phyloP scores from a whole-genome alignment of 2,329 filamentous ascomycete genomes.

The Cordyceps tenuipes region DNA sequence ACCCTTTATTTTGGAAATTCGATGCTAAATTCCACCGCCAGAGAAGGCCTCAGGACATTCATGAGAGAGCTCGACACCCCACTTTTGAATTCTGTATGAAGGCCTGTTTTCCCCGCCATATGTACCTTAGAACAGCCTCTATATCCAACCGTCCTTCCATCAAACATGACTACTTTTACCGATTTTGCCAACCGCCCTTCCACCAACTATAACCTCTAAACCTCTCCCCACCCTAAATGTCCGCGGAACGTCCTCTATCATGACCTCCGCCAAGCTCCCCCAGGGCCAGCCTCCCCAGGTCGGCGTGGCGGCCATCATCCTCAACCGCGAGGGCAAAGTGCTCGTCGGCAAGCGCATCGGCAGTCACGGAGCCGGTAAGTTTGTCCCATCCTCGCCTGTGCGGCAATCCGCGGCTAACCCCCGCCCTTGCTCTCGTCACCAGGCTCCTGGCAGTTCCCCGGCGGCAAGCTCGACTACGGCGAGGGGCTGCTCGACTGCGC shows the following conservation, averaged over 20 bases:
- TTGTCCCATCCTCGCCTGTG: neutral
- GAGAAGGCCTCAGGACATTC: neutral
- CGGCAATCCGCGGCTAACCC: neutral
- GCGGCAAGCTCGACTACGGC: constrained; percentile 65
- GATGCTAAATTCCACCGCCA: neutral
- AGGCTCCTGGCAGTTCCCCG: constrained; percentile 61
- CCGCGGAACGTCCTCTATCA: neutral
- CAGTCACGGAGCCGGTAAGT: constrained; percentile 40
- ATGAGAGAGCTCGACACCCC: neutral
- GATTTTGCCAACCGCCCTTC: too few species aligned
- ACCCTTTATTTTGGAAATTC: neutral
- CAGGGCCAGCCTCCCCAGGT: constrained; percentile 24
- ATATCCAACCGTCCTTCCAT: neutral
- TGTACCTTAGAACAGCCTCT: neutral
- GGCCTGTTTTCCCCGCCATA: neutral
- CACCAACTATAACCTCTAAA: neutral
- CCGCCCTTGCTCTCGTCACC: neutral
- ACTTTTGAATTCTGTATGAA: neutral
- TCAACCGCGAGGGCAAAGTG: constrained; percentile 33
- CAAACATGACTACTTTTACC: too few species aligned
- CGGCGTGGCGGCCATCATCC: constrained; percentile 41
- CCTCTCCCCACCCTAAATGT: neutral
- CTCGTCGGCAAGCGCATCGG: constrained; percentile 40
- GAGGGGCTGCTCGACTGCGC: constrained; percentile 58
- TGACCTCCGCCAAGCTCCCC: neutral